Base-by-base conservation (phyloP, 2,329 filamentous ascomycete species). In the Delphinella strobiligena region DNA sequence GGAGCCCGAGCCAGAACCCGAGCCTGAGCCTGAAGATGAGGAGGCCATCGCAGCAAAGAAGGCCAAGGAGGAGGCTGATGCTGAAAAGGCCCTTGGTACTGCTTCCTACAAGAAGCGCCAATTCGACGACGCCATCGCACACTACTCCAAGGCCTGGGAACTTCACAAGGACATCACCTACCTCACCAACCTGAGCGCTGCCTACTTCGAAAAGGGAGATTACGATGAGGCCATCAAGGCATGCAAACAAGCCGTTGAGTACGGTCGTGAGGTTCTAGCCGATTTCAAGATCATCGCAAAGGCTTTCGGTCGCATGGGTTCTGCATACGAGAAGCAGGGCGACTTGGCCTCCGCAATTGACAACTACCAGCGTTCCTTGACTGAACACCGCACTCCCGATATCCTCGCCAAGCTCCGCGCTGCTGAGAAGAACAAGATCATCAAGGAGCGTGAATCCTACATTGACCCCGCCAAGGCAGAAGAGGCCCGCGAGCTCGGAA, bases 281-380 rank as follows among this genome's bases (percentile, higher is more conserved):
- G 91, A 98, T 66, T 98, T 96, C 72, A 98, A 98, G 76, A 74
- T 88, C 56, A 89, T 98, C 49, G 88, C 93, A 58, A 96, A 95
- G 78, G 75, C 89, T n/a, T 95, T 91, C 54, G 87, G 88, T 30
- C 86, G 91, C 51, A 93, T 98, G 51, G 91, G 91, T 48, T 75
- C 79, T n/a, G 79, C 89, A 0, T 87, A 96, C 60, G 91, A 98
- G 71, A 94, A 87, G 67, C 66, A 81, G 58, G 85, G 82, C 49
- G 82, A 96, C 52, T 67, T 91, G 9, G 61, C 73, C 40, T 75
- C 80, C 44, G 91, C 93, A 17, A 76, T 98, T 47, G 78, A 85
- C 51, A 85, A 84, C 69, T 98, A 89, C 72, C 80, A 94, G 64
- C 86, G 80, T 62, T 93, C 89, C 3, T 75, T 98, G 47, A 96